Evolutionary conservation across 805 yeast species (phyloP).

Genomic region (Wickerhamiella siamensis): DNA sequence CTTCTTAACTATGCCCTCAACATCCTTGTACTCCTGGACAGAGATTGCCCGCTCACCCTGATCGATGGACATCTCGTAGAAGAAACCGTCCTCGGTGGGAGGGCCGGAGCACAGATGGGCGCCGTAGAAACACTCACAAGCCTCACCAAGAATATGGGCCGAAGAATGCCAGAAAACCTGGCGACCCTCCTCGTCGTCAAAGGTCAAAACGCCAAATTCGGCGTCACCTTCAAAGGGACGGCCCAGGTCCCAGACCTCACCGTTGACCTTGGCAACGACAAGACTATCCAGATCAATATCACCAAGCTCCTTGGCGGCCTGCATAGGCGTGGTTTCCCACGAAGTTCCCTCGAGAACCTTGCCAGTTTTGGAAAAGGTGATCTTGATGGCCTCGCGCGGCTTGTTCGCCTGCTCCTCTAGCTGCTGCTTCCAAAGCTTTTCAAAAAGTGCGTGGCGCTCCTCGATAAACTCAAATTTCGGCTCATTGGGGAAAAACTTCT

Average conservation of each 20-base stretch:
- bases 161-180: conserved; percentile 98
- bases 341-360: conserved; percentile 60
- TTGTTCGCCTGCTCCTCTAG: conserved; percentile 55
- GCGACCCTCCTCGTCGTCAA: conserved; percentile 87
- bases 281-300: conserved; percentile 80
- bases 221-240: conserved; percentile 75
- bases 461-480: conserved; percentile 81
- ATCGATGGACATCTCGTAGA: conserved; percentile 85
- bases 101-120: conserved; percentile 91
- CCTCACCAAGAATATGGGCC: conserved; percentile 96
- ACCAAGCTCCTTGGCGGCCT: conserved; percentile 70
- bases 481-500: conserved; percentile 25
- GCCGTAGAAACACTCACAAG: conserved; percentile 91
- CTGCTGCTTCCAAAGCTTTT: conserved; percentile 60
- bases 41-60: conserved; percentile 63
- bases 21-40: conserved; percentile 66
- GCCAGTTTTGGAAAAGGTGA: conserved; percentile 74
- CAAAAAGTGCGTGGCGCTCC: conserved; percentile 64
- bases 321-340: conserved; percentile 83
- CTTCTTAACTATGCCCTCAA: conserved; percentile 76
- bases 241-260: conserved; percentile 85
- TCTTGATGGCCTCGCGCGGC: conserved; percentile 49
- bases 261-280: conserved; percentile 83
- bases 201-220: conserved; percentile 68
- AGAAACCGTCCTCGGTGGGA: conserved; percentile 95